These are phyloP conservation scores for Cladorrhinum sp. DNA, from an alignment of 2,329 filamentous ascomycete genomes.

Conservation along the genomic window DNA sequence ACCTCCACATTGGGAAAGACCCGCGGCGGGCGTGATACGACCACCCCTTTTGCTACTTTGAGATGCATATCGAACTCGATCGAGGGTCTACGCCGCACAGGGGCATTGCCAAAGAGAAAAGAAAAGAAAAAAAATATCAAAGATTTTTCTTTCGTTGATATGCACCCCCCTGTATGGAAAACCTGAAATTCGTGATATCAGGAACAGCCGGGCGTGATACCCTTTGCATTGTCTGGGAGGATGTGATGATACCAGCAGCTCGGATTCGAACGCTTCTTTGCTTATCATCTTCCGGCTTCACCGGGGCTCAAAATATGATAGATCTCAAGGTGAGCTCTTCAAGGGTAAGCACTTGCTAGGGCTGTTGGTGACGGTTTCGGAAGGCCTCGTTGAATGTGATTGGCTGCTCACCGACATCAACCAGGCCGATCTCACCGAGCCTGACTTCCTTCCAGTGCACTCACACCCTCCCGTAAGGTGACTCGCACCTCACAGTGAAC, in stretches of 20 bases:
- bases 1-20: neutral
- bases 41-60: neutral
- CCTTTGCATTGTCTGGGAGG: neutral
- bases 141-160: neutral
- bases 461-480: neutral
- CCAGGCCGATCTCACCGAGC: neutral
- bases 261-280: neutral
- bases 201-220: neutral
- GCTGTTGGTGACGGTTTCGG: neutral
- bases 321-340: neutral
- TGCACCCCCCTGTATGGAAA: neutral
- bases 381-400: neutral
- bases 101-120: neutral
- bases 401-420: constrained; percentile 2
- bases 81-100: neutral
- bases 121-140: neutral
- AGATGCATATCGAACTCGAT: neutral
- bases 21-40: neutral
- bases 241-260: neutral
- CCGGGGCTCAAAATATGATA: constrained; percentile 2
- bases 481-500: too few relatives aligned
- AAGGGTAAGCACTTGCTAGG: neutral
- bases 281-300: neutral
- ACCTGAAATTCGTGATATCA: neutral
- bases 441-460: neutral